Conservation (phyloP, 1,139 yeast genomes). For the Diutina rugosa region DNA sequence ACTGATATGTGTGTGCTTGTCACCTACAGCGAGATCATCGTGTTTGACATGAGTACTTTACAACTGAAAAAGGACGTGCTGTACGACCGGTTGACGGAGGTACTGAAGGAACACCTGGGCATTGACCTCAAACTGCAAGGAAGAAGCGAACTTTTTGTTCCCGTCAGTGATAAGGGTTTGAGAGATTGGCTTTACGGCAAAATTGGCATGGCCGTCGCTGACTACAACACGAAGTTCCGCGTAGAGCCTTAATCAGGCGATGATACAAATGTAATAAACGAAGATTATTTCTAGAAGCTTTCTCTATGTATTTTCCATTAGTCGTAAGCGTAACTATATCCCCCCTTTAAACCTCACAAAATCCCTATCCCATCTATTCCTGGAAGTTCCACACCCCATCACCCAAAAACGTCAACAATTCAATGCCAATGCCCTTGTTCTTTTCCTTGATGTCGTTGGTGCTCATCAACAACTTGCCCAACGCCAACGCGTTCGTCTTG, state of each 20-base stretch:
- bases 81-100: constrained; percentile 49
- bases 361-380: constrained; percentile 9
- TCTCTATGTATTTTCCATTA: neutral
- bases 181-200: constrained; percentile 57
- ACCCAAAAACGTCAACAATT: constrained; percentile 72
- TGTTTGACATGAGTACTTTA: constrained; percentile 54
- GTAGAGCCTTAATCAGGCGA: neutral
- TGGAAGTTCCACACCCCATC: constrained; percentile 74
- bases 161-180: constrained; percentile 57
- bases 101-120: constrained; percentile 73
- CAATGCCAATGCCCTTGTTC: constrained; percentile 88
- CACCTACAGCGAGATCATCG: constrained; percentile 57
- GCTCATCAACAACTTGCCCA: constrained; percentile 79
- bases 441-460: constrained; percentile 76
- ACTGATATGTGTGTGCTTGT: constrained; percentile 68
- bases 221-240: constrained; percentile 32
- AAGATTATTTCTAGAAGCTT: neutral
- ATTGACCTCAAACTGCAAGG: constrained; percentile 53
- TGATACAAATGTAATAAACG: neutral
- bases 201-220: constrained; percentile 72
- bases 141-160: constrained; percentile 49
- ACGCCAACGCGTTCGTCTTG: constrained; percentile 79
- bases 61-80: constrained; percentile 53
- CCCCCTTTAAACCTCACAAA: neutral
- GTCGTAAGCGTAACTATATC: neutral